Evolutionary conservation across 179 eudicot genomes (phyloP), one percentile per base, ranked within the genome.

Genomic region (Beta corolliflora): DNA sequence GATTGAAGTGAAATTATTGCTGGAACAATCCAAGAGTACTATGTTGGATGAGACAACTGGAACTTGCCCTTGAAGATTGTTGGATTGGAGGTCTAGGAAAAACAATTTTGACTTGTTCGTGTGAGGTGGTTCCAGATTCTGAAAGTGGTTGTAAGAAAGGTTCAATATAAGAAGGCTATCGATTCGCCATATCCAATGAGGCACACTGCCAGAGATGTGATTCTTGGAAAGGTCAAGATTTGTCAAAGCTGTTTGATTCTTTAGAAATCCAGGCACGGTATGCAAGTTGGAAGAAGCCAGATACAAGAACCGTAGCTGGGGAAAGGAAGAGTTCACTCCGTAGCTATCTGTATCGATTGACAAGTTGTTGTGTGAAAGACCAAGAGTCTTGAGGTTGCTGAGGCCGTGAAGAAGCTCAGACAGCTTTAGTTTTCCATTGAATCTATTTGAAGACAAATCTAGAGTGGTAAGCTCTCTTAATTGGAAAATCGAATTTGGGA

Each of bases 211-310:
- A 0, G 56, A 16, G 55, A 91, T 73, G 50, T 78, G 83, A 65
- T 89, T 89, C 75, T 84, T 68, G 5, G 93, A 88, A 67, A 91
- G 91, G 41, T 89, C 92, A 41, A 92, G 79, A 21, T 54, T 0
- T 15, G 0, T 1, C 52, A 92, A 9, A 0, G 31, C 25, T 7
- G 89, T 70, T 56, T 85, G 91, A 73, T 85, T 84, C 77, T 52
- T 83, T 3, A 88, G 45, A 54, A 85, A 82, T 55, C 67, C 60
- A 15, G 93, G 93, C 21, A 91, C 54, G 2, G 54, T 19, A 15
- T 63, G 48, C 84, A 89, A 60, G 18, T 84, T 84, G 84, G 88
- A 85, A 45, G 92, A 88, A 74, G 83, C 88, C 21, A 91, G 78
- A 0, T 2, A 10, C 21, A 91, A 74, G 5, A 0, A 3, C 10